Evolutionary conservation across 192 early-diverging fungal genomes (phyloP).

Genomic region (Dispira simplex): DNA sequence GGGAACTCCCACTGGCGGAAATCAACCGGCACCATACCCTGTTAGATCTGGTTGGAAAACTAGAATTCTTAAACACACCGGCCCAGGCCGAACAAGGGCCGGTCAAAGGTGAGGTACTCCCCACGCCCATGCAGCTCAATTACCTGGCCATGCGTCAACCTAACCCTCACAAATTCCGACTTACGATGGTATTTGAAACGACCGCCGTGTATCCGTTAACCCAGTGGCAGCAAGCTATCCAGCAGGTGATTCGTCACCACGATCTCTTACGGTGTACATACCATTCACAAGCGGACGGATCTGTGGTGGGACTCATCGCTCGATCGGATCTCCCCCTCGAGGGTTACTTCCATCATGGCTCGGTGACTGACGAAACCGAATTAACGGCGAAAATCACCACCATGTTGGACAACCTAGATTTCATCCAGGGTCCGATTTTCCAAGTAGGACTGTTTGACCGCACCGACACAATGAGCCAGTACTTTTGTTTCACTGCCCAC

Average conservation of each 20-base stretch:
- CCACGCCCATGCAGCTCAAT: slow-evolving; percentile 4
- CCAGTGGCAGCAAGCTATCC: neutral
- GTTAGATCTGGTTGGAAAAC: neutral
- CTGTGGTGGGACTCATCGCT: neutral
- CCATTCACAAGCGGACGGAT: too few species aligned
- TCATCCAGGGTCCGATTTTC: neutral
- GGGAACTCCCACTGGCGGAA: slow-evolving; percentile 6
- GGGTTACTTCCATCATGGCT: neutral
- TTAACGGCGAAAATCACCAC: neutral
- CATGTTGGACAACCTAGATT: neutral
- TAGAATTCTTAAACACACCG: neutral
- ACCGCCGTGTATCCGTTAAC: neutral
- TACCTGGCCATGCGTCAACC: neutral
- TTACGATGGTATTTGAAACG: neutral
- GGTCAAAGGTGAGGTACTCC: neutral
- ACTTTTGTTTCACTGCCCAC: slow-evolving; percentile 15
- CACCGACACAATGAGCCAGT: slow-evolving; percentile 10
- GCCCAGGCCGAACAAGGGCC: neutral
- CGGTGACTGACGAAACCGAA: neutral
- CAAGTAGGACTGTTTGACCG: slow-evolving; percentile 12
- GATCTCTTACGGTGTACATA: neutral
- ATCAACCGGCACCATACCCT: neutral
- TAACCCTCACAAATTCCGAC: neutral
- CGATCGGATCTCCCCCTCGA: neutral
- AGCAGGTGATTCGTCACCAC: neutral